phyloP scores from a whole-genome alignment of 306 rosid species.

The Hippophae rhamnoides region DNA sequence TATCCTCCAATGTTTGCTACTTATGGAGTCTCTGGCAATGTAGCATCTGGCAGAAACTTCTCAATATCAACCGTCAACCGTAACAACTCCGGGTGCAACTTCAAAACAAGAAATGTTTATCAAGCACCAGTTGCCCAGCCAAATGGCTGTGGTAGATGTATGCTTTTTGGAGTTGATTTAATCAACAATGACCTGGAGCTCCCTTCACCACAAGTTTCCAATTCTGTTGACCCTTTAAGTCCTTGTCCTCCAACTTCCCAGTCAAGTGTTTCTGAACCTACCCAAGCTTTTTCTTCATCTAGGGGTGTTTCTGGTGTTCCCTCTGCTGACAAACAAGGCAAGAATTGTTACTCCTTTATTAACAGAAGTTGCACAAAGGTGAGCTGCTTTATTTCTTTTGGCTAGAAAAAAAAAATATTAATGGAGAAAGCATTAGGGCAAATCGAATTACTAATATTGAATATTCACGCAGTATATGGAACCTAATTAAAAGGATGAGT shows the following conservation, averaged over 20 bases:
- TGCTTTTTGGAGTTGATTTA: conserved; percentile 50
- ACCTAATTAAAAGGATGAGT: too few species aligned
- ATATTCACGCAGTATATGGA: too few species aligned
- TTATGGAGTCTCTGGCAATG: background rate
- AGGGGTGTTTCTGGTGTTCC: conserved; percentile 19
- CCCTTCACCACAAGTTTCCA: conserved; percentile 60
- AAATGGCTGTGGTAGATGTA: conserved; percentile 15
- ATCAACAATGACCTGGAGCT: conserved; percentile 38
- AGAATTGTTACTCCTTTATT: conserved; percentile 29
- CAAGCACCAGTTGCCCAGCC: conserved; percentile 26
- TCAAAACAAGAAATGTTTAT: conserved; percentile 29
- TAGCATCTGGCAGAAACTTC: conserved; percentile 16
- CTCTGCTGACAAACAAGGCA: conserved; percentile 27
- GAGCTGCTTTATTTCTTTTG: conserved; percentile 7
- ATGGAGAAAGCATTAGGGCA: too few species aligned
- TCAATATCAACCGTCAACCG: conserved; percentile 29
- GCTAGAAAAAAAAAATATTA: background rate
- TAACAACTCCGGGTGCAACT: conserved; percentile 26
- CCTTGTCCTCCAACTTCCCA: conserved; percentile 40
- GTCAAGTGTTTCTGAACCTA: conserved; percentile 26
- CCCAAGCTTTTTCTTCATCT: conserved; percentile 14
- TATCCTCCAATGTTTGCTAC: conserved; percentile 6
- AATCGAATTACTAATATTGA: too few species aligned
- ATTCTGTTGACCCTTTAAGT: conserved; percentile 22
- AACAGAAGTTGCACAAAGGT: conserved; percentile 64